phyloP scores from a whole-genome alignment of 1,284 basidiomycete genomes.

The Coniferiporia sulphurascens region DNA sequence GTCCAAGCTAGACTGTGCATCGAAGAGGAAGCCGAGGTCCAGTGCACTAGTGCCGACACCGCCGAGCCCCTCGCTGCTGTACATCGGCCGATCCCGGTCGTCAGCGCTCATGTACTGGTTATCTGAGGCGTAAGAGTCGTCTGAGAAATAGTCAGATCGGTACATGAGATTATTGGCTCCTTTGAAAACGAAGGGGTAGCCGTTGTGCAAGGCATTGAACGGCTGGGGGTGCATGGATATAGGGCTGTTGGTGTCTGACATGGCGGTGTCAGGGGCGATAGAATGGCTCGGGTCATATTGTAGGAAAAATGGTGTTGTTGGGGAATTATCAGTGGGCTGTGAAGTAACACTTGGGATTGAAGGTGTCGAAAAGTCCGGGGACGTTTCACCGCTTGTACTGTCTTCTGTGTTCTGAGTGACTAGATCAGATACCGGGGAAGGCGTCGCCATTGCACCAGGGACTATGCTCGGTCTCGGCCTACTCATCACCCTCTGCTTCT shows the following conservation, averaged over 20 bases:
- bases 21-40: background rate
- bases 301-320: background rate
- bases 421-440: background rate
- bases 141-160: background rate
- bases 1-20: constrained; percentile 6
- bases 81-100: background rate
- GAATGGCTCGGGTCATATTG: background rate
- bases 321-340: background rate
- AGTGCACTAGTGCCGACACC: background rate
- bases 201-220: background rate
- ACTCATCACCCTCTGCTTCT: constrained; percentile 1
- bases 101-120: constrained; percentile 4
- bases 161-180: background rate
- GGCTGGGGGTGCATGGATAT: background rate
- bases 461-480: background rate
- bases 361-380: background rate
- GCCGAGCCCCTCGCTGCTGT: background rate
- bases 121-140: constrained; percentile 2
- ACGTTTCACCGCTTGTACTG: background rate
- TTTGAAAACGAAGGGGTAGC: background rate
- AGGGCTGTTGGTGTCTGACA: background rate
- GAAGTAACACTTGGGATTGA: background rate
- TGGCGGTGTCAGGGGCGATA: background rate
- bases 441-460: background rate
- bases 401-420: background rate